These are phyloP conservation scores for Mortierella sp. DNA, from an alignment of 371 early-diverging fungal genomes.

Conservation along the genomic window DNA sequence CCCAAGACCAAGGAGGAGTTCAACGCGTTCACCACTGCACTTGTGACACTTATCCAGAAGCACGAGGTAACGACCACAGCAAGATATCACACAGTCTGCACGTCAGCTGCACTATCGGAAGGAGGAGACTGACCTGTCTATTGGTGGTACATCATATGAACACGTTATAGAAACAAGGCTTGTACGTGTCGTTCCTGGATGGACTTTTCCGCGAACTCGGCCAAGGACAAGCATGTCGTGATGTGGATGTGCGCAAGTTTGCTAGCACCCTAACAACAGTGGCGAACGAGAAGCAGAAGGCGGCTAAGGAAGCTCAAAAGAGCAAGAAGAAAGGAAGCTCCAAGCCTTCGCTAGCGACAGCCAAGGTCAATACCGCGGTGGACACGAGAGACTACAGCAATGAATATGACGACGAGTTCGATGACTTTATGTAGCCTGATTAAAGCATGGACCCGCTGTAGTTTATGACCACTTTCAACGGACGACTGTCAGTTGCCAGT, in stretches of 20 bases:
- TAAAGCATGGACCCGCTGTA: not conserved
- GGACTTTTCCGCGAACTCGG: constrained; percentile 81
- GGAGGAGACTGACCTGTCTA: not conserved
- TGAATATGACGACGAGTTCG: constrained; percentile 71
- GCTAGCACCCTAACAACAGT: constrained; percentile 80
- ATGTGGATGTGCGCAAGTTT: constrained; percentile 84
- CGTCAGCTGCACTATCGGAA: not conserved
- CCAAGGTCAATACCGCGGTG: constrained; percentile 53
- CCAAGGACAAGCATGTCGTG: constrained; percentile 78
- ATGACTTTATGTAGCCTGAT: constrained; percentile 81
- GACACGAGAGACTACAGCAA: constrained; percentile 60
- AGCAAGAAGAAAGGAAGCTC: constrained; percentile 69
- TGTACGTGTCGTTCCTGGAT: constrained; percentile 79
- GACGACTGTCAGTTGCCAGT: no score
- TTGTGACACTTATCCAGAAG: constrained; percentile 76
- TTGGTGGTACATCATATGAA: not conserved
- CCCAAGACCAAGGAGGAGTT: constrained; percentile 89
- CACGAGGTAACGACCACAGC: constrained; percentile 64
- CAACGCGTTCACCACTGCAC: constrained; percentile 75
- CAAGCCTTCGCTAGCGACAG: constrained; percentile 67
- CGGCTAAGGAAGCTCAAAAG: constrained; percentile 75
- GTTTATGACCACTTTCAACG: no score
- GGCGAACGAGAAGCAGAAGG: constrained; percentile 92
- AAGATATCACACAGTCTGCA: not conserved
- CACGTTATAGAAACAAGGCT: constrained; percentile 46